A percentile compares a stretch with the other conserved stretches of the same genome.
Evolutionary conservation across 176 grass and related monocot genomes (phyloP).

Genomic region (Ensete glaucum): DNA sequence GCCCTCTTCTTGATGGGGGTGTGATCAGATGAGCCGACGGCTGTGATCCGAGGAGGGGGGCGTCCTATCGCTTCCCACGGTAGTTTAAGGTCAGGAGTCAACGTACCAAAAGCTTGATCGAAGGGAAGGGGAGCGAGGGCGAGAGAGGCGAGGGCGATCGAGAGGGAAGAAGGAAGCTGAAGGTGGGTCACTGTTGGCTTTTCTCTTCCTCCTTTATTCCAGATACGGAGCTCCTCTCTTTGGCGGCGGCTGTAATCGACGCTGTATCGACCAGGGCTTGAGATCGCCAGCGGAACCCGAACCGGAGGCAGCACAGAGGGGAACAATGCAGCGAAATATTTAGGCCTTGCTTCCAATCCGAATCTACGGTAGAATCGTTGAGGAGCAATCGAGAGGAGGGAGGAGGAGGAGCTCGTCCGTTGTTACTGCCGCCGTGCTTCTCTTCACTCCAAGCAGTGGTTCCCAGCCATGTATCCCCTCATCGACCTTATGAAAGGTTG

Average conservation of each 20-base stretch:
- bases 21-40: neutral
- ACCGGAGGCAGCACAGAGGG: neutral
- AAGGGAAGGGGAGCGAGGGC: neutral
- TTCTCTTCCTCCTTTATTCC: slow-evolving; percentile 1
- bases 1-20: no score
- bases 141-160: neutral
- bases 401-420: no score
- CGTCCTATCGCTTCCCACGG: slow-evolving; percentile 6
- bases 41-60: neutral
- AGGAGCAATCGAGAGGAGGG: no score
- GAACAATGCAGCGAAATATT: neutral
- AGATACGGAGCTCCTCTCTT: slow-evolving; percentile 1
- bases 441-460: neutral
- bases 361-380: no score
- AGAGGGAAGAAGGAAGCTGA: no score
- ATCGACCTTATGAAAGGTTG: slow-evolving; percentile 16
- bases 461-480: slow-evolving; percentile 11
- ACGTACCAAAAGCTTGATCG: neutral
- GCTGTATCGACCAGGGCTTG: neutral
- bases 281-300: neutral
- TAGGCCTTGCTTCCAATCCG: neutral
- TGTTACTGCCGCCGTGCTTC: neutral
- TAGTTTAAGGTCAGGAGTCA: slow-evolving; percentile 9
- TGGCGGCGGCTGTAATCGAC: neutral
- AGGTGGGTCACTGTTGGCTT: no score